A percentile compares a stretch with the other conserved stretches of the same genome.
These are phyloP conservation scores for Aspergillus mulundensis DNA, from an alignment of 495 filamentous ascomycete species.

Conservation along the genomic window DNA sequence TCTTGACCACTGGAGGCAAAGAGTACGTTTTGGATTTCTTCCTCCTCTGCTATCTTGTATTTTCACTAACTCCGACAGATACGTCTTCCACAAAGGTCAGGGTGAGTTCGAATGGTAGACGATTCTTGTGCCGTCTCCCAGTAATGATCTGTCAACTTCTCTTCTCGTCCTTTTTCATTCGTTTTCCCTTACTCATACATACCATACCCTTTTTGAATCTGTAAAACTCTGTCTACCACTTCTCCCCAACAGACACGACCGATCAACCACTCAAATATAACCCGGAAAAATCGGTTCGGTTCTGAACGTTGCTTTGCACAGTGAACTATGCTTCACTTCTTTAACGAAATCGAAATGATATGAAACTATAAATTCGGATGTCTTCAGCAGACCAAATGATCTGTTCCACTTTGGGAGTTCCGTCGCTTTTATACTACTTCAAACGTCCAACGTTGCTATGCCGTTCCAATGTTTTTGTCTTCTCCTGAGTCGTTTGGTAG, in stretches of 20 bases:
- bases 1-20: slow-evolving; percentile 82
- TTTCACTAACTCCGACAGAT: slow-evolving; percentile 45
- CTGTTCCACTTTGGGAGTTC: not conserved
- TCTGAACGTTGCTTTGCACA: not conserved
- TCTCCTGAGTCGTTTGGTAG: slow-evolving; percentile 3
- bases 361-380: not conserved
- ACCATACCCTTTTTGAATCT: slow-evolving; percentile 1
- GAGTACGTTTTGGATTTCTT: slow-evolving; percentile 76
- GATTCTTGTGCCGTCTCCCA: not conserved
- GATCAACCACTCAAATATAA: not conserved
- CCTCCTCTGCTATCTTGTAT: no score
- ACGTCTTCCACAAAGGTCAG: slow-evolving; percentile 94
- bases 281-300: slow-evolving; percentile 4
- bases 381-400: not conserved
- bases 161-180: not conserved
- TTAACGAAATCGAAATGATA: not conserved
- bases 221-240: slow-evolving; percentile 8
- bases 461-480: not conserved
- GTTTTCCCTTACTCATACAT: not conserved
- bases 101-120: slow-evolving; percentile 96
- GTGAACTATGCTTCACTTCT: slow-evolving; percentile 2
- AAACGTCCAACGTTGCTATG: not conserved
- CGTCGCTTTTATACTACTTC: no score
- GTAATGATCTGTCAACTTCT: not conserved
- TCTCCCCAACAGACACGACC: not conserved